Conservation (phyloP, 768 basidiomycete genomes). For the Candolleomyces efflorescens region DNA sequence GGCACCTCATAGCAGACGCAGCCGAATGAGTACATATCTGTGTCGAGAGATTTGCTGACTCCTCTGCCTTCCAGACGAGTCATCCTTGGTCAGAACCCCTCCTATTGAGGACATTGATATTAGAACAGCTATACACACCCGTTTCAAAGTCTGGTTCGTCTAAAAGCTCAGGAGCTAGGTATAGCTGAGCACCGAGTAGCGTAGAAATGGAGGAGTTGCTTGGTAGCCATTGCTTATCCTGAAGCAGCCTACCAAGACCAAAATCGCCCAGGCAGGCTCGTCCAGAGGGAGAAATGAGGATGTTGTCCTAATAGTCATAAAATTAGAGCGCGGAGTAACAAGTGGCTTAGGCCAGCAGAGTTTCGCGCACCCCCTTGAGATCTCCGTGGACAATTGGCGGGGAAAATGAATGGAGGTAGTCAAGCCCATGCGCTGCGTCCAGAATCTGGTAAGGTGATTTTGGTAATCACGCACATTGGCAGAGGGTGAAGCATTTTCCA, state of each 20-base stretch:
- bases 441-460: neutral
- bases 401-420: slow-evolving; percentile 1
- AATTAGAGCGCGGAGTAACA: neutral
- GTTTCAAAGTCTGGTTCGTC: neutral
- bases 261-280: slow-evolving; percentile 22
- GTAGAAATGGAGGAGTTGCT: neutral
- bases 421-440: slow-evolving; percentile 1
- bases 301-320: slow-evolving; percentile 16
- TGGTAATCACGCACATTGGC: neutral
- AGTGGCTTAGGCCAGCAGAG: no score
- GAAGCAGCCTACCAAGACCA: slow-evolving; percentile 13
- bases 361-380: slow-evolving; percentile 15
- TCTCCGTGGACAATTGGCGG: slow-evolving; percentile 16
- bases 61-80: neutral
- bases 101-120: no score
- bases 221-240: neutral
- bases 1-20: slow-evolving; percentile 7
- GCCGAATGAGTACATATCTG: slow-evolving; percentile 7
- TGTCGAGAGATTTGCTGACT: neutral
- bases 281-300: slow-evolving; percentile 15
- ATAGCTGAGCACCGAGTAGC: neutral
- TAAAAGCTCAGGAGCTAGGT: slow-evolving; percentile 6
- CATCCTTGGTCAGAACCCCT: no score
- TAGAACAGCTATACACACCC: neutral
- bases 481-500: neutral